Base-by-base conservation (phyloP, 148 eudicot species). In the Rhododendron kiyosumense region DNA sequence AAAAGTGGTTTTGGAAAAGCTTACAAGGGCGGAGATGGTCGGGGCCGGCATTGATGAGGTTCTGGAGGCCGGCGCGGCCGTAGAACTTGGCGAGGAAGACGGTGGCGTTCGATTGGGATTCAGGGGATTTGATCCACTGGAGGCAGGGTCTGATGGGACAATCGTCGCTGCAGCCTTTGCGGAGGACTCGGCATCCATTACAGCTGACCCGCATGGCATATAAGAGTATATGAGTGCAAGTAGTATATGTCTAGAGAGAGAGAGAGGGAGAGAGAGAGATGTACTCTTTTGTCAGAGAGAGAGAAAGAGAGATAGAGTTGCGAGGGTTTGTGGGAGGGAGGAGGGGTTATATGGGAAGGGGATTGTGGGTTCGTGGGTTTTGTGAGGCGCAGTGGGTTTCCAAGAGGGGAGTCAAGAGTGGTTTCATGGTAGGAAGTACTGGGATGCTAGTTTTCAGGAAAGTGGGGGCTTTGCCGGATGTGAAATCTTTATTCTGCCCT, bases 41-140 rank as follows among this genome's bases (percentile, higher is more conserved):
- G 11, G 95, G 91, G 63, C 90, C 93, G 63, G 93, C 90, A 88
- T 86, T 87, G 90, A 93, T 85, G 86, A 91, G 93, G 89, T 93
- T 91, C 22, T 90, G 81, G 30, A 93, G 90, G 54, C 95, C 95
- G 38, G 93, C 91, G 2, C 95, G 95, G 76, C 95, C 95, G 71
- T 91, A 93, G 87, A 92, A 92, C 89, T 92, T 93, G 36, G 95
- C 93, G 7, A 93, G 90, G 84, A 93, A 93, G 75, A 90, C 85
- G 76, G 93, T 93, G 81, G 95, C 95, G 78, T 92, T 89, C 49
- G 95, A 89, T 82, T 93, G 93, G 3, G 92, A 89, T 0, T 93
- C 92, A 0, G 92, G 61, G 4, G 93, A 88, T 17, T 87, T 87
- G 86, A 93, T 93, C 95, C 95, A 93, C 13, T 87, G 80, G 9